phyloP scores from a whole-genome alignment of 75 land plant species.

The Sequoiadendron giganteum region DNA sequence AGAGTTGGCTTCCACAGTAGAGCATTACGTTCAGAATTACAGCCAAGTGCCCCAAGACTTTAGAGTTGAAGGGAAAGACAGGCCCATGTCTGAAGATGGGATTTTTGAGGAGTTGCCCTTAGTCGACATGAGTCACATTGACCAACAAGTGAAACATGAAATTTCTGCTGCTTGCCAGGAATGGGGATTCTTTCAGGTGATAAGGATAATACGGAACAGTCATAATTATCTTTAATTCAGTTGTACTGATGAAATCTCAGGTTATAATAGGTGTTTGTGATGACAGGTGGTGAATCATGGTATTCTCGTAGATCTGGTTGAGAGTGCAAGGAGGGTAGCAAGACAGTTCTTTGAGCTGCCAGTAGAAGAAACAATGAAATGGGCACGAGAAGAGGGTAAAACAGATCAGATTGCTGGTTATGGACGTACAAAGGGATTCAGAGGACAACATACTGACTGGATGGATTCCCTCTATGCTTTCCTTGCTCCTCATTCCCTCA shows the following conservation, averaged over 20 bases:
- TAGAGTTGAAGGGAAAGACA: not conserved
- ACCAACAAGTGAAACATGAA: not conserved
- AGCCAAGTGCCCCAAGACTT: not conserved
- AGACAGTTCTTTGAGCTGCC: not conserved
- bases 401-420: not conserved
- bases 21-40: not conserved
- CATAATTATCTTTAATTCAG: too few relatives aligned
- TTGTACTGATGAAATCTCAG: too few relatives aligned
- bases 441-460: not conserved
- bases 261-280: not conserved
- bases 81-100: not conserved
- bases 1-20: not conserved
- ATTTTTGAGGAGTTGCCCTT: not conserved
- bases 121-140: not conserved
- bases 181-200: not conserved
- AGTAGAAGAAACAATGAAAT: not conserved
- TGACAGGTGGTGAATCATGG: conserved; percentile 1
- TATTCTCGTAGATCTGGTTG: not conserved
- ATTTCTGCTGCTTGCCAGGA: not conserved
- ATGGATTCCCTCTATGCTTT: conserved; percentile 3
- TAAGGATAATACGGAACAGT: too few relatives aligned
- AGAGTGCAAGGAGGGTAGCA: not conserved
- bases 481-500: not conserved
- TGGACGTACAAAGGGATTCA: not conserved
- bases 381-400: not conserved